Base-by-base conservation (phyloP, 2,329 filamentous ascomycete genomes). In the Xylariaceae sp. region DNA sequence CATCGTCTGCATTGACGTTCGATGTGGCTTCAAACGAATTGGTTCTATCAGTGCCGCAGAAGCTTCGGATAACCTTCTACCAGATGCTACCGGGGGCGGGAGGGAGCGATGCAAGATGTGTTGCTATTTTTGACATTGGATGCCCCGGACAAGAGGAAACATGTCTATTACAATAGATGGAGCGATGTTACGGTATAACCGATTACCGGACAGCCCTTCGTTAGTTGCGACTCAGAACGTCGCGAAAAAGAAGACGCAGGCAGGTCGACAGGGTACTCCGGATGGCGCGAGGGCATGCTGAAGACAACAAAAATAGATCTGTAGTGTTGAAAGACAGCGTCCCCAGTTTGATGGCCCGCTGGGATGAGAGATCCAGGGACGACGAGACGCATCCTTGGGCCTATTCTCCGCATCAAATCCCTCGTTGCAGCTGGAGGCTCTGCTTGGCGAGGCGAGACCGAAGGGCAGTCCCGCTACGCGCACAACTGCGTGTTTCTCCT, bases 71-170 rank as follows among this genome's bases (percentile, higher is more conserved):
- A 40, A 36, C 48, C 45, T 47, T 54, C 48, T 38, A 43, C 42
- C 40, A 42, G 33, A n/a, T 44, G 31, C 41, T 55, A 49, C 57
- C 53, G 56, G 52, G 56, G 52, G 53, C 48, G 56, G 61, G 55
- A 58, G 52, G 45, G 54, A 59, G 58, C 58, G 51, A 59, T 58
- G 47, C 45, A 48, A 61, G 55, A 58, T 54, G 51, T 48, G 54
- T 48, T 56, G 41, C 52, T 57, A 56, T 57, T 57, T 55, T 51
- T 36, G 33, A 36, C 33, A 36, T 36, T 12, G 5, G 12, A 12
- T 15, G 12, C 27, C 39, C 36, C 15, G 27, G 39, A 39, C 38
- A 11, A 40, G 47, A 47, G 52, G 45, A 52, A 48, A 52, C 45
- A 45, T 56, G 40, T 54, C 53, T 45, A 53, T 58, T 58, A n/a